Base-by-base conservation (phyloP, 2,329 filamentous ascomycete genomes). In the Pseudophaeomoniella oleicola region DNA sequence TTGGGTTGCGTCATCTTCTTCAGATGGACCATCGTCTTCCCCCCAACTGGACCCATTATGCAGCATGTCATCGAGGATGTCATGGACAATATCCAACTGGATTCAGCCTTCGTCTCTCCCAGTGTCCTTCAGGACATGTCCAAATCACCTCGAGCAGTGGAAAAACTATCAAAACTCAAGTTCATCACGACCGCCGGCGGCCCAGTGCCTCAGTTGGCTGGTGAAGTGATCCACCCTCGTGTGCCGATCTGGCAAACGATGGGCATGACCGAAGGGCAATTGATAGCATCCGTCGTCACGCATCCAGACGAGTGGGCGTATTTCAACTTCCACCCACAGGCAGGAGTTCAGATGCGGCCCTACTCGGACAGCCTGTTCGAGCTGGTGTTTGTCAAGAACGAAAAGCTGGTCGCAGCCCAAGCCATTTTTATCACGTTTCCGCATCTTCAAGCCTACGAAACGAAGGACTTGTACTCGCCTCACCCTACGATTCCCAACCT, bases 291-390 rank as follows among this genome's bases (percentile, higher is more conserved):
- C n/a, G n/a, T n/a, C n/a, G n/a, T n/a, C n/a, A n/a, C n/a, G n/a
- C n/a, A n/a, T n/a, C n/a, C 36, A 4, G 34, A 47, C 18, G 38
- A 54, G 19, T 60, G 57, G 57, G 42, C 45, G 1, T 60, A 59
- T 19, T 33, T 54, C 12, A 43, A 51, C 1, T 52, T 59, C 19
- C 45, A 56, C 37, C 54, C 52, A 2, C 34, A 39, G 4, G 53
- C 54, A 4, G 17, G 50, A 0, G 41, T 45, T 0, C 42, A 46
- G 1, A 50, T 58, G 10, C 42, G 39, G 10, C 38, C 45, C 14
- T 40, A 44, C 22, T 43, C 46, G 3, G 49, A 47, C 1, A 47
- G 42, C 4, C 37, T 56, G 10, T 52, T 54, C 35, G 57, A 60
- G 42, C 46, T 56, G 3, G 45, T 58, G 1, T 10, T 55, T 1